Base-by-base conservation (phyloP, 768 basidiomycete species). In the Suillus subalutaceus region DNA sequence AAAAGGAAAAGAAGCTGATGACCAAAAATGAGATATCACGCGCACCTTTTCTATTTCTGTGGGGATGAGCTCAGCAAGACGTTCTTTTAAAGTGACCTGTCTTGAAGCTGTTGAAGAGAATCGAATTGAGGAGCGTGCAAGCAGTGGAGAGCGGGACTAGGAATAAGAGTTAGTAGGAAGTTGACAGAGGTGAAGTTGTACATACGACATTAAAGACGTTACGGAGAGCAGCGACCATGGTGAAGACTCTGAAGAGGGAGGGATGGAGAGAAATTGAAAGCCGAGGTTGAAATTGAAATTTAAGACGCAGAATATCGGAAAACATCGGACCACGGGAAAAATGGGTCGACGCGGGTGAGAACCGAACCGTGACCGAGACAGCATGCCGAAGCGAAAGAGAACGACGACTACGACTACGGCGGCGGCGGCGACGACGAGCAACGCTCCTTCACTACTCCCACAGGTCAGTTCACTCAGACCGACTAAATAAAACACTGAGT, bases 1-100 rank as follows among this genome's bases (percentile, higher is more conserved):
- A 59, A 60, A 60, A 7, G 12, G 41, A 43, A 10, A 60, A 32
- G 10, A 60, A 40, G 23, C 9, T 13, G 38, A 35, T 35, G 48
- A 50, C 48, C 12, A 1, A 52, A 60, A 6, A 50, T 15, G n/a
- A 26, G 23, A 13, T 20, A 20, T 5, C 8, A 18, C n/a, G 13
- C 48, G 23, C 13, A 50, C 48, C 75, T 72, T 83, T 81, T 68
- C 84, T 77, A 66, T 86, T 75, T 97, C 91, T 68, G 84, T 83
- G 66, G 97, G 97, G 73, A 99, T 98, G 79, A 98, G 88, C 81
- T 97, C 93, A 41, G 93, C 88, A 67, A 99, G 85, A 62, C 94
- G 87, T 80, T 98, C 95, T 83, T 96, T 97, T 76, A 99, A 86
- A 35, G 93, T 88, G 66, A 86, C 84, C 53, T 86, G 86, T 79